phyloP scores from a whole-genome alignment of 495 filamentous ascomycete genomes.

The Aspergillus ostianus region DNA sequence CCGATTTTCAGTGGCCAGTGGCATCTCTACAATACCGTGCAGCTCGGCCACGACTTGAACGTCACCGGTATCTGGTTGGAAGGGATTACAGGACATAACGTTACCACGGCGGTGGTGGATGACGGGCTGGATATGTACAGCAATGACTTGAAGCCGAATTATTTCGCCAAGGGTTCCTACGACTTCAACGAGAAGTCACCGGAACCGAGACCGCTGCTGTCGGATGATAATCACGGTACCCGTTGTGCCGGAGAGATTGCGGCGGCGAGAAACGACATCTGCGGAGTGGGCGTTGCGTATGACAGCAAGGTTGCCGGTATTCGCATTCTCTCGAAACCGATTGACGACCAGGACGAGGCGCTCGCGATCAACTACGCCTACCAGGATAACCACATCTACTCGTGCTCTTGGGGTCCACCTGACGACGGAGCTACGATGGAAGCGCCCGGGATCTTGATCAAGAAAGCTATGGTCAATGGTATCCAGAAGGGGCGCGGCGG shows the following conservation, averaged over 20 bases:
- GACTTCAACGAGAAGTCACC: conserved; percentile 86
- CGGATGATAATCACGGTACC: conserved; percentile 87
- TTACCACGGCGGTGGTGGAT: conserved; percentile 89
- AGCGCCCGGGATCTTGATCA: conserved; percentile 83
- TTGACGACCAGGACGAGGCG: conserved; percentile 90
- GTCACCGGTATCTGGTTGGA: conserved; percentile 88
- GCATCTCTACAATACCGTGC: conserved; percentile 85
- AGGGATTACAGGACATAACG: conserved; percentile 88
- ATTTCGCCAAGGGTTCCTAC: conserved; percentile 87
- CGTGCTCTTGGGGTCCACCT: conserved; percentile 95
- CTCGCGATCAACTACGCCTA: conserved; percentile 87
- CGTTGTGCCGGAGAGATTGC: conserved; percentile 93
- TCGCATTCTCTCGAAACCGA: conserved; percentile 85
- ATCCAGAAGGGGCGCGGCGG: conserved; percentile 83
- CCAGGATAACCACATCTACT: conserved; percentile 93
- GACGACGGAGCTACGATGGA: conserved; percentile 95
- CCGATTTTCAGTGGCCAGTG: conserved; percentile 93
- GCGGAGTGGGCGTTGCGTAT: conserved; percentile 92
- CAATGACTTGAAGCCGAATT: conserved; percentile 86
- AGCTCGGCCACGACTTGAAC: conserved; percentile 88
- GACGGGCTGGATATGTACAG: conserved; percentile 98
- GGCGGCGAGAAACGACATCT: conserved; percentile 88
- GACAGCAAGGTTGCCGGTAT: conserved; percentile 86
- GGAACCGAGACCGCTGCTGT: conserved; percentile 75
- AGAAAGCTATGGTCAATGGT: conserved; percentile 85